Conservation (phyloP, 202 grass and related monocot genomes). For the Zoysia matrella region DNA sequence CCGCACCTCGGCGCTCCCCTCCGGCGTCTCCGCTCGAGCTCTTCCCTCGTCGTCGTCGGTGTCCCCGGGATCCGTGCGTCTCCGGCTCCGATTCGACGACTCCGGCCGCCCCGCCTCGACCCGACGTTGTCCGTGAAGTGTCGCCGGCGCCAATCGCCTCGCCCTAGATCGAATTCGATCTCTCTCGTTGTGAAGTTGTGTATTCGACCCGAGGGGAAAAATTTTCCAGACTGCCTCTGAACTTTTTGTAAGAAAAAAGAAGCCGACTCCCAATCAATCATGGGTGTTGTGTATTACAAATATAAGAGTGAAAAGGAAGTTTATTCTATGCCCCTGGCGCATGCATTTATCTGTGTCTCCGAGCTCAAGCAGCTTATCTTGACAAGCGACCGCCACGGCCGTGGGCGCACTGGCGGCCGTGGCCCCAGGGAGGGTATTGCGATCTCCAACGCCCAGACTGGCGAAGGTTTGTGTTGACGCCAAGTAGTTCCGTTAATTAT, state of each 20-base stretch:
- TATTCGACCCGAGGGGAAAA: slow-evolving; percentile 23
- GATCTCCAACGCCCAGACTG: slow-evolving; percentile 55
- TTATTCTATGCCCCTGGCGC: slow-evolving; percentile 11
- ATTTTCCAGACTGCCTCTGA: slow-evolving; percentile 14
- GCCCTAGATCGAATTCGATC: slow-evolving; percentile 39
- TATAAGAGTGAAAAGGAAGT: slow-evolving; percentile 61
- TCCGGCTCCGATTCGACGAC: neutral
- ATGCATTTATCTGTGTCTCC: slow-evolving; percentile 47
- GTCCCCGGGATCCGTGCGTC: slow-evolving; percentile 3
- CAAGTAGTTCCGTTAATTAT: slow-evolving; percentile 15
- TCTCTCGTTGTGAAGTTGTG: slow-evolving; percentile 17
- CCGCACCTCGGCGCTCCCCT: neutral
- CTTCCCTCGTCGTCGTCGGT: neutral
- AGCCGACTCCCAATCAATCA: slow-evolving; percentile 11
- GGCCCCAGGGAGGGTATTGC: slow-evolving; percentile 53
- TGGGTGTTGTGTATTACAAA: slow-evolving; percentile 76
- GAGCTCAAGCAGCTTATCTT: slow-evolving; percentile 62
- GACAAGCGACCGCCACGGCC: slow-evolving; percentile 40
- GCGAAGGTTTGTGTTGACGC: slow-evolving; percentile 55
- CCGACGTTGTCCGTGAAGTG: neutral
- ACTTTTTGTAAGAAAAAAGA: slow-evolving; percentile 27
- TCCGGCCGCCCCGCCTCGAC: neutral
- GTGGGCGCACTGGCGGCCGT: slow-evolving; percentile 35
- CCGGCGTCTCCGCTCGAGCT: neutral
- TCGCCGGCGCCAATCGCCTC: neutral